phyloP scores from a whole-genome alignment of 768 basidiomycete genomes.

The Grammothele lineata region DNA sequence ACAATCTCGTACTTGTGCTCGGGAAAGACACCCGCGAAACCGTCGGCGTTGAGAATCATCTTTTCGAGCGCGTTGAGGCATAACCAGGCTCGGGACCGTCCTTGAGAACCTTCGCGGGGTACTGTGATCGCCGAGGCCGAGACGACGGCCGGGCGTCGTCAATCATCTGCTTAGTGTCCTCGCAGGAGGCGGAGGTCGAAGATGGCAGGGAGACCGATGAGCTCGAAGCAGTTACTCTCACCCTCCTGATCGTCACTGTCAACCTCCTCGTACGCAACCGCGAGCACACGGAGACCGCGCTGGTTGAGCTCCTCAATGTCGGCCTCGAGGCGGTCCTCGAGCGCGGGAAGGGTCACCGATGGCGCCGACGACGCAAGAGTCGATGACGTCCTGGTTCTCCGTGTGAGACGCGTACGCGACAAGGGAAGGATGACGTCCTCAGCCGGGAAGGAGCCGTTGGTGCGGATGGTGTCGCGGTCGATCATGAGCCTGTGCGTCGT shows the following conservation, averaged over 20 bases:
- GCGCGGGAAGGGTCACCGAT: conserved; percentile 70
- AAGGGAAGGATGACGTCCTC: conserved; percentile 91
- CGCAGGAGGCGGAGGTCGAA: conserved; percentile 96
- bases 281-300: conserved; percentile 94
- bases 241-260: conserved; percentile 75
- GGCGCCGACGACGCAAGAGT: conserved; percentile 78
- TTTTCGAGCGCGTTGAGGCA: conserved; percentile 85
- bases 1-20: conserved; percentile 99
- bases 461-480: conserved; percentile 86
- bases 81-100: conserved; percentile 85
- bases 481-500: conserved; percentile 99
- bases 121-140: conserved; percentile 99
- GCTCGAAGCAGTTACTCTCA: conserved; percentile 93
- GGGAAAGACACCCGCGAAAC: conserved; percentile 98
- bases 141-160: conserved; percentile 98
- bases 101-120: conserved; percentile 98
- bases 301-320: conserved; percentile 94
- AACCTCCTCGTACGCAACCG: conserved; percentile 90
- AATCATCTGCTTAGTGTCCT: conserved; percentile 98
- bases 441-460: conserved; percentile 82
- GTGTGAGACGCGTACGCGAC: conserved; percentile 96
- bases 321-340: conserved; percentile 76
- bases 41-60: conserved; percentile 99
- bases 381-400: conserved; percentile 99
- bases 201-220: conserved; percentile 93